phyloP scores from a whole-genome alignment of 2,329 filamentous ascomycete genomes.

The Ophiocordyceps australis region DNA sequence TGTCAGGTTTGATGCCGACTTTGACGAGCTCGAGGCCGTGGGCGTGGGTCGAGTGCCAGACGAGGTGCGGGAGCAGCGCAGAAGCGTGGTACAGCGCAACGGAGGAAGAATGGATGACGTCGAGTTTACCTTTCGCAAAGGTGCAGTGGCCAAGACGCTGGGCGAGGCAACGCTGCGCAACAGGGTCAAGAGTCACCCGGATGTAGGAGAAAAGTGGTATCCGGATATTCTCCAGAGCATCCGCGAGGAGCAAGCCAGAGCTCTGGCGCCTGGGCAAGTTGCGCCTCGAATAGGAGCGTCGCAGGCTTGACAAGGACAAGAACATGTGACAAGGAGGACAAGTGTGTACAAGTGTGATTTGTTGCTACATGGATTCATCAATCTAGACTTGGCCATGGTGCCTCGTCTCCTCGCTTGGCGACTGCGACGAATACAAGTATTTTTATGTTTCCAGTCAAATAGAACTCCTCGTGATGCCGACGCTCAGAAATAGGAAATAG shows the following conservation, averaged over 20 bases:
- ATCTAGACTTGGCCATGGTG: no score
- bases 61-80: conserved; percentile 41
- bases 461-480: no score
- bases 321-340: no score
- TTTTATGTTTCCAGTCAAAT: no score
- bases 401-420: no score
- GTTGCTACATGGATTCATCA: no score
- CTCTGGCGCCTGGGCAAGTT: no score
- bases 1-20: conserved; percentile 59
- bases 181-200: conserved; percentile 69
- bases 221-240: conserved; percentile 42
- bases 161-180: conserved; percentile 77
- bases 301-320: not conserved
- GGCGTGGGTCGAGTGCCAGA: conserved; percentile 42
- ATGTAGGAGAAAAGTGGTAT: conserved; percentile 72
- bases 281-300: conserved; percentile 7
- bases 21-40: conserved; percentile 52
- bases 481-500: no score
- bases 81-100: conserved; percentile 35
- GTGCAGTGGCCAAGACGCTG: conserved; percentile 45
- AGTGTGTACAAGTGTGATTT: no score
- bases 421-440: no score
- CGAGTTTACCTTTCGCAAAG: conserved; percentile 69
- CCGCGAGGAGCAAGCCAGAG: conserved; percentile 34
- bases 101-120: conserved; percentile 52